phyloP scores from a whole-genome alignment of 257 asterid species.

The Nicotiana paniculata region DNA sequence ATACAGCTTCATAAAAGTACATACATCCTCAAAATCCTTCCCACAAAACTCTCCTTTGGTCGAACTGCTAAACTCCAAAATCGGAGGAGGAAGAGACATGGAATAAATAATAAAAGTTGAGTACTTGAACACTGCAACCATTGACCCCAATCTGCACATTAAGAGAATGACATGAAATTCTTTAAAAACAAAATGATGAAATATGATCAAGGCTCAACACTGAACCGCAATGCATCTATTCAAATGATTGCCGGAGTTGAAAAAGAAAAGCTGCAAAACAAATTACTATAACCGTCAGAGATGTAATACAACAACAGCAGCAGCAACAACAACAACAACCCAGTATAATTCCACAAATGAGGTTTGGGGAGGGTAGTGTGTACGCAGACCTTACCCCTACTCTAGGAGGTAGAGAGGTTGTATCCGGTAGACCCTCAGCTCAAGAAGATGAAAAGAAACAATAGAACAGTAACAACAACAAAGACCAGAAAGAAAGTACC shows the following conservation, averaged over 20 bases:
- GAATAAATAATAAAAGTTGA: conserved; percentile 62
- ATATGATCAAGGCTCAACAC: not conserved
- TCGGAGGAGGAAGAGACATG: conserved; percentile 67
- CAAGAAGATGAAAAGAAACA: too few relatives aligned
- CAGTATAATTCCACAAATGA: too few relatives aligned
- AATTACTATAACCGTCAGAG: too few relatives aligned
- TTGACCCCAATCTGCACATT: conserved; percentile 68
- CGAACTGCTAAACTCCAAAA: conserved; percentile 53
- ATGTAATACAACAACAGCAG: too few relatives aligned
- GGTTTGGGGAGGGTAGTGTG: too few relatives aligned
- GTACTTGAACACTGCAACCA: conserved; percentile 84
- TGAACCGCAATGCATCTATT: not conserved
- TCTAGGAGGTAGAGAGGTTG: too few relatives aligned
- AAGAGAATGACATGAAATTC: conserved; percentile 1
- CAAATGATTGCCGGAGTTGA: not conserved
- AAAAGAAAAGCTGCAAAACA: too few relatives aligned
- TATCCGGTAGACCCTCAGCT: too few relatives aligned
- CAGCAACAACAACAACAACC: too few relatives aligned
- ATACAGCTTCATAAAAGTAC: conserved; percentile 8
- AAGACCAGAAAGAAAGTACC: too few relatives aligned
- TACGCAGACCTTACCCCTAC: too few relatives aligned
- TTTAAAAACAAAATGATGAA: not conserved
- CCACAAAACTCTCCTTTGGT: conserved; percentile 45
- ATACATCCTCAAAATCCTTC: conserved; percentile 62
- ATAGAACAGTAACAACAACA: too few relatives aligned